Evolutionary conservation across 2,329 filamentous ascomycete genomes (phyloP), one percentile per base, ranked within the genome.

Genomic region (Tolypocladium album): DNA sequence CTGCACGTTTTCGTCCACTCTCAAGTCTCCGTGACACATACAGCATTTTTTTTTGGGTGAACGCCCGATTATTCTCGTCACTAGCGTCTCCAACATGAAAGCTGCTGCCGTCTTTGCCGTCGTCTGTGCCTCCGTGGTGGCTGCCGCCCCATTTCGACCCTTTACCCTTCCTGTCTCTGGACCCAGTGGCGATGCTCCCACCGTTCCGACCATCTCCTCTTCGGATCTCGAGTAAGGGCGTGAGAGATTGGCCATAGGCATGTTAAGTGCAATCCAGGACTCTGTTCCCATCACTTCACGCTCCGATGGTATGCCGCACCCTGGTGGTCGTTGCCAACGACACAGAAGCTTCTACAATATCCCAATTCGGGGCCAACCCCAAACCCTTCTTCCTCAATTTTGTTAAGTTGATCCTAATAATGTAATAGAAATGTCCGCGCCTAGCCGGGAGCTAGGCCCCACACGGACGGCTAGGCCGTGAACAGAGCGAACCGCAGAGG

Each of bases 31-130:
- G 13, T 24, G 13, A 13, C 27, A 5, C 27, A 31, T 31, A 31
- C 27, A 3, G 27, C 27, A 31, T 31, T 31, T 31, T 47, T n/a
- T n/a, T 13, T 47, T 24, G 11, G 6, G 5, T 24, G 1, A 8
- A 27, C 13, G 22, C 11, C 13, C 15, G 12, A 27, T 17, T 27
- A 13, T 20, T 27, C 8, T 17, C 57, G 31, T 59, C 31, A 8
- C 4, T 13, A 53, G 20, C 17, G 7, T 36, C n/a, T 39, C 24
- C 62, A 65, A 60, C 0, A 70, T 69, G 68, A 66, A 67, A 56
- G 60, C 63, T 27, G 61, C 61, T 20, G 60, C 62, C 55, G 27
- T 69, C 31, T 47, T 69, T 42, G 57, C 62, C 55, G 58, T 63
- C 43, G 57, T 63, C n/a, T 66, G 61, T 47, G 67, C 66, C 27